These are phyloP conservation scores for Fusarium sp. DNA, from an alignment of 2,329 filamentous ascomycete species.

Conservation along the genomic window DNA sequence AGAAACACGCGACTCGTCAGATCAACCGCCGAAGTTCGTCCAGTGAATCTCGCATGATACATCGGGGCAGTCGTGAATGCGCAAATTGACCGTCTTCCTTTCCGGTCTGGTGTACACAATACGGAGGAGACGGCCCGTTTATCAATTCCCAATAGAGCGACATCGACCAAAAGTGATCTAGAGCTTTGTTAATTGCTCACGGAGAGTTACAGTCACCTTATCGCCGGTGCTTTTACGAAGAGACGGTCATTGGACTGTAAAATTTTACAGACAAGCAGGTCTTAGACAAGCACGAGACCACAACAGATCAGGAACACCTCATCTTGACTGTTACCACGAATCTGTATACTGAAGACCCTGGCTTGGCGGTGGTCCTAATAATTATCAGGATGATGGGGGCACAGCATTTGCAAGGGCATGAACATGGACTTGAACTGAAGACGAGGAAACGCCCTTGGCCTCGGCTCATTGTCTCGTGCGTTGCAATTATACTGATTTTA, in stretches of 20 bases:
- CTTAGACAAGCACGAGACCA: slow-evolving; percentile 27
- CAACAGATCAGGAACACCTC: slow-evolving; percentile 8
- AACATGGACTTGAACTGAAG: slow-evolving; percentile 25
- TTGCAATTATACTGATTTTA: slow-evolving; percentile 35
- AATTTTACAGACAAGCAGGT: background rate
- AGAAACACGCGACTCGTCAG: slow-evolving; percentile 21
- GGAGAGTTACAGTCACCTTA: slow-evolving; percentile 15
- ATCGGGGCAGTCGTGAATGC: slow-evolving; percentile 7
- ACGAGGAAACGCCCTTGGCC: slow-evolving; percentile 28
- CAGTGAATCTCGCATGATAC: slow-evolving; percentile 20
- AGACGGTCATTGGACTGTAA: slow-evolving; percentile 6
- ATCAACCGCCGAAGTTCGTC: slow-evolving; percentile 19
- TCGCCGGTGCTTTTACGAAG: background rate
- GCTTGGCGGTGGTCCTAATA: slow-evolving; percentile 14
- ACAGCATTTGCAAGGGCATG: slow-evolving; percentile 23
- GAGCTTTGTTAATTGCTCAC: slow-evolving; percentile 2
- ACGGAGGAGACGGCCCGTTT: slow-evolving; percentile 40
- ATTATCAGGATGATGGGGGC: slow-evolving; percentile 30
- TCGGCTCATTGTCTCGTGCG: slow-evolving; percentile 21
- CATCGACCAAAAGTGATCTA: slow-evolving; percentile 16
- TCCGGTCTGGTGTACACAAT: slow-evolving; percentile 13
- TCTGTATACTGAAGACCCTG: slow-evolving; percentile 5
- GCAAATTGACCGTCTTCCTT: slow-evolving; percentile 19
- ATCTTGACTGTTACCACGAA: slow-evolving; percentile 10
- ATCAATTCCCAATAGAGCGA: slow-evolving; percentile 15